phyloP scores from a whole-genome alignment of 495 filamentous ascomycete species.

The Hypoxylon subgilvum region DNA sequence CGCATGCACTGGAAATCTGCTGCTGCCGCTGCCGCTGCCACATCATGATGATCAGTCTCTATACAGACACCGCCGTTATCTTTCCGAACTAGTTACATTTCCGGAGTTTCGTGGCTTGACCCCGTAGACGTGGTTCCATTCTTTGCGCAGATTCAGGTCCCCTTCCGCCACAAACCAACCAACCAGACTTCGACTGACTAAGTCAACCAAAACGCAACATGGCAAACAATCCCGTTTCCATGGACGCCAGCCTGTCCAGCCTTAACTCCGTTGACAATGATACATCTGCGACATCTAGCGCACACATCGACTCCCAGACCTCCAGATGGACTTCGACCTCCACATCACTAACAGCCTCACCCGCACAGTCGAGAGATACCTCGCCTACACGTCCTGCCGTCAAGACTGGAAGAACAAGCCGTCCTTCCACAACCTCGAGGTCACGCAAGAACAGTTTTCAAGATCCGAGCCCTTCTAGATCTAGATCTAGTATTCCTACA shows the following conservation, averaged over 20 bases:
- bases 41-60: constrained; percentile 44
- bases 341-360: constrained; percentile 56
- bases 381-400: constrained; percentile 53
- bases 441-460: constrained; percentile 73
- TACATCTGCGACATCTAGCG: constrained; percentile 40
- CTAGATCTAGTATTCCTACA: constrained; percentile 59
- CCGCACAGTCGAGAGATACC: constrained; percentile 55
- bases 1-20: constrained; percentile 37
- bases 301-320: constrained; percentile 41
- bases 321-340: constrained; percentile 53
- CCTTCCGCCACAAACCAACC: constrained; percentile 7
- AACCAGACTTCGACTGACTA: constrained; percentile 23
- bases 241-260: constrained; percentile 42
- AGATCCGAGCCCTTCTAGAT: constrained; percentile 70
- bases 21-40: no score
- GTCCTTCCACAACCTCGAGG: constrained; percentile 40
- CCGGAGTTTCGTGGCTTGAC: constrained; percentile 39
- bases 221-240: constrained; percentile 35
- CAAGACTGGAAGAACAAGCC: constrained; percentile 35
- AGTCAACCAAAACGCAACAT: no score
- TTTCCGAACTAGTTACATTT: constrained; percentile 40
- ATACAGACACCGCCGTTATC: constrained; percentile 33
- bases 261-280: constrained; percentile 40
- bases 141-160: constrained; percentile 31
- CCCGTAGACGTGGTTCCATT: constrained; percentile 42